Base-by-base conservation (phyloP, 106 monocot genomes). In the Dendrobium catenatum region DNA sequence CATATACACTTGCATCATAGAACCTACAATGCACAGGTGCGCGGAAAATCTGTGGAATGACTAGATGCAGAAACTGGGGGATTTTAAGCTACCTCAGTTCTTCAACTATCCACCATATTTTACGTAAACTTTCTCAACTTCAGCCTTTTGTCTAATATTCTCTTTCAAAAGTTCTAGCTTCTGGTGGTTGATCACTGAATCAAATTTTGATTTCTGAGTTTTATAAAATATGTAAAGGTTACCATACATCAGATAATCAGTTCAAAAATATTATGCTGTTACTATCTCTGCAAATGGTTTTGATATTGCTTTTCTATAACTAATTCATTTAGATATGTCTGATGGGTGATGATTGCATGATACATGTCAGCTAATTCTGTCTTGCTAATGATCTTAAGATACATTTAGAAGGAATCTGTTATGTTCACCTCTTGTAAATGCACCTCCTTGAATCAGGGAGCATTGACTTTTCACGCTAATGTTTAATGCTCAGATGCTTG, bases 101-200 rank as follows among this genome's bases (percentile, higher is more conserved):
- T 93, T 93, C 83, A 90, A 87, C 76, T 93, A 90, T 78, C 93
- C 93, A 41, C 93, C 93, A 8, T 93, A 89, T 78, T 93, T 90
- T 81, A 93, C 93, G 93, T 96, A 96, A 86, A 87, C 19, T 68
- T 51, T 41, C 44, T 48, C 44, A 44, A 20, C 76, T 76, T 49
- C 1, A 26, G 51, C 24, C 49, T 76, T 20, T 49, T 44, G 47
- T 76, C 22, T 47, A 27, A 43, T 44, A 74, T 15, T 29, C 11
- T 19, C 11, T 74, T 43, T 19, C 20, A 6, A 17, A 6, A 42
- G 27, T 41, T 72, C 9, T 72, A 27, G 40, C 15, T 9, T 72
- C 13, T 2, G 15, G 15, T 29, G 3, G 5, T 72, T 72, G 72
- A 43, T 44, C 41, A 44, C 13, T 44, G 5, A 20, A 2, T 75